Base-by-base conservation (phyloP, 139 green algal species). In the Dunaliella primolecta region DNA sequence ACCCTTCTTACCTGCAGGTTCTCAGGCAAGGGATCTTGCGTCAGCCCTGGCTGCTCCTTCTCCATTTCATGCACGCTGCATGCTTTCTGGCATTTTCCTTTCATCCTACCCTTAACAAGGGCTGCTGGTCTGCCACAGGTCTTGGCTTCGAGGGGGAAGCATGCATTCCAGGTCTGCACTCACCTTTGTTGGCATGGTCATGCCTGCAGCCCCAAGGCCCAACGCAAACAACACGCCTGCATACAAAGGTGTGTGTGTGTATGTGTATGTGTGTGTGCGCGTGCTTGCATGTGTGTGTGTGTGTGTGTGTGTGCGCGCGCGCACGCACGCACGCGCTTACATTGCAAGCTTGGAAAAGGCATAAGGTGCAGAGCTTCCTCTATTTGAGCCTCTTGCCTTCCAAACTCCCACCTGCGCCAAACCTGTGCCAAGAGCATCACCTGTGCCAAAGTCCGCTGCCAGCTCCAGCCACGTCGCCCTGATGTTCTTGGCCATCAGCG, bases 171-270 rank as follows among this genome's bases (percentile, higher is more conserved):
- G 75, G 3, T 89, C 46, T 25, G 15, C 15, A 64, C 75, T 75
- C 29, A 90, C 91, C 88, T 97, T 97, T 71, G 80, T 86, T 3
- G 94, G 91, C 1, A 88, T 88, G 25, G 87, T 90, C 95, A 98
- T 97, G 31, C 94, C 93, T 7, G 84, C 86, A 31, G 94, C 55
- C 25, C 88, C 89, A 1, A 98, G 87, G 0, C 92, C 94, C 31
- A 93, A 37, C 0, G 89, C 91, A 84, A 98, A 98, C 71, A 77
- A 2, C 20, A 32, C 21, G 25, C 71, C 71, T 64, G 46, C 15
- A 15, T 64, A 15, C 15, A 15, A 25, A 15, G 7, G 46, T 64
- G 46, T 64, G 46, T 64, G 46, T 64, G 46, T 64, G 46, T 64
- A 15, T 64, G 46, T 64, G 46, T 64, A 15, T 64, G 46, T 64